A percentile compares a stretch with the other conserved stretches of the same genome.
These are phyloP conservation scores for Multifurca ochricompacta DNA, from an alignment of 768 basidiomycete genomes.

Conservation along the genomic window DNA sequence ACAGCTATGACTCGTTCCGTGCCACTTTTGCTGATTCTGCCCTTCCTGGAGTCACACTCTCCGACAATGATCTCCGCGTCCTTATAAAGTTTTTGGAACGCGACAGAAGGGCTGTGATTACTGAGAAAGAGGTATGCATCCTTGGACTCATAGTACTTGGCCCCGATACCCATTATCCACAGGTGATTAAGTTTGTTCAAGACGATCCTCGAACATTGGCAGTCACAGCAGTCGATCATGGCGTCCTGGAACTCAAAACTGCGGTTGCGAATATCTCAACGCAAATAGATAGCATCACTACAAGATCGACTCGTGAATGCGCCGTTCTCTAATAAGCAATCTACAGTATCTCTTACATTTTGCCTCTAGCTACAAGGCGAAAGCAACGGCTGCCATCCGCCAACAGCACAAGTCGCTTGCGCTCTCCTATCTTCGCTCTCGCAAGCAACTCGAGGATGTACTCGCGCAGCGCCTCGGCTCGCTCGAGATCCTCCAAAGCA, in stretches of 20 bases:
- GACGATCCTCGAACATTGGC: constrained; percentile 32
- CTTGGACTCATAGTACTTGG: background rate
- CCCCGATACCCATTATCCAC: background rate
- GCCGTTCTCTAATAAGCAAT: background rate
- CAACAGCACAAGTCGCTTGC: constrained; percentile 70
- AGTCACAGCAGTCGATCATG: constrained; percentile 73
- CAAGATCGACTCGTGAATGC: constrained; percentile 63
- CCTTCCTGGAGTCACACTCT: constrained; percentile 39
- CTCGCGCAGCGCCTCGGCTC: constrained; percentile 68
- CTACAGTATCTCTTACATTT: background rate
- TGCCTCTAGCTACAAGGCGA: constrained; percentile 49
- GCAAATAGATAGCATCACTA: constrained; percentile 63
- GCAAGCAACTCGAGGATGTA: constrained; percentile 74
- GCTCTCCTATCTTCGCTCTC: constrained; percentile 66
- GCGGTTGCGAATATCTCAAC: constrained; percentile 59
- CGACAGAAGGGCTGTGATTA: constrained; percentile 56
- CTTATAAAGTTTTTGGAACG: constrained; percentile 73
- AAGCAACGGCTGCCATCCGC: constrained; percentile 56
- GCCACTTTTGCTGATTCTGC: constrained; percentile 42
- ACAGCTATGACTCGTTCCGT: constrained; percentile 54
- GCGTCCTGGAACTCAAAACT: constrained; percentile 71
- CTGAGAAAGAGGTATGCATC: constrained; percentile 55
- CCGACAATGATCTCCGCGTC: constrained; percentile 58
- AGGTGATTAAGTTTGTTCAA: constrained; percentile 80
- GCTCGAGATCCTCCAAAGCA: constrained; percentile 64